Conservation (phyloP, 2,329 filamentous ascomycete species). For the Penicillium sp. region DNA sequence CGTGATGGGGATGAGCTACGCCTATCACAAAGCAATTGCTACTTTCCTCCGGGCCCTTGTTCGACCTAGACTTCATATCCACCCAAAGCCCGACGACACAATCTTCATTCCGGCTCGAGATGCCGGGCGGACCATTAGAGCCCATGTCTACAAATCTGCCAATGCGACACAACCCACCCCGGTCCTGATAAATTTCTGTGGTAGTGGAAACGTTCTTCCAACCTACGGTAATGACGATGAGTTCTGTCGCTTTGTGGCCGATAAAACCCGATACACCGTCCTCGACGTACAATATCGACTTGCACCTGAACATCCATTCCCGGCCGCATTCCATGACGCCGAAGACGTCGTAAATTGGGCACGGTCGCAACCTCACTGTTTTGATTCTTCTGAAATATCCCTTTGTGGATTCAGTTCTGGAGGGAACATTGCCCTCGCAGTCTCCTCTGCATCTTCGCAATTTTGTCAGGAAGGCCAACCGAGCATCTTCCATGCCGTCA, state of each 20-base stretch:
- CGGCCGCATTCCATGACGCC: constrained; percentile 42
- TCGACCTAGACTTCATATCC: constrained; percentile 18
- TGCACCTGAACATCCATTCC: constrained; percentile 45
- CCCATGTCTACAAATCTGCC: constrained; percentile 29
- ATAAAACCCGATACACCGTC: constrained; percentile 31
- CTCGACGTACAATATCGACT: constrained; percentile 45
- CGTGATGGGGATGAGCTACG: constrained; percentile 18
- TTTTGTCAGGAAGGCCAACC: constrained; percentile 11
- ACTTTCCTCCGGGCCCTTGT: constrained; percentile 21
- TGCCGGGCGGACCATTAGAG: constrained; percentile 27
- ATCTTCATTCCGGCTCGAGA: constrained; percentile 30
- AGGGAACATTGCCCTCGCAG: constrained; percentile 41
- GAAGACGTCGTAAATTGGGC: constrained; percentile 41
- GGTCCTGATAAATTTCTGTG: constrained; percentile 36
- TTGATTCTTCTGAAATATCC: constrained; percentile 33
- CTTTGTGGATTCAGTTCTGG: constrained; percentile 49
- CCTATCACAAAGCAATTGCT: constrained; percentile 19
- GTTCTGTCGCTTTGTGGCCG: constrained; percentile 30
- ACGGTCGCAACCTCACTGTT: constrained; percentile 32
- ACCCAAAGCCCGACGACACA: constrained; percentile 26
- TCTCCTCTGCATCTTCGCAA: constrained; percentile 22
- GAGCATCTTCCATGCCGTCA: constrained; percentile 26
- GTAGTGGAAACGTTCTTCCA: constrained; percentile 35
- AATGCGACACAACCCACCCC: constrained; percentile 12
- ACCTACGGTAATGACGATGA: constrained; percentile 33